Evolutionary conservation across 805 yeast genomes (phyloP), one percentile per base, ranked within the genome.

Genomic region (Myxozyma lipomycoides): DNA sequence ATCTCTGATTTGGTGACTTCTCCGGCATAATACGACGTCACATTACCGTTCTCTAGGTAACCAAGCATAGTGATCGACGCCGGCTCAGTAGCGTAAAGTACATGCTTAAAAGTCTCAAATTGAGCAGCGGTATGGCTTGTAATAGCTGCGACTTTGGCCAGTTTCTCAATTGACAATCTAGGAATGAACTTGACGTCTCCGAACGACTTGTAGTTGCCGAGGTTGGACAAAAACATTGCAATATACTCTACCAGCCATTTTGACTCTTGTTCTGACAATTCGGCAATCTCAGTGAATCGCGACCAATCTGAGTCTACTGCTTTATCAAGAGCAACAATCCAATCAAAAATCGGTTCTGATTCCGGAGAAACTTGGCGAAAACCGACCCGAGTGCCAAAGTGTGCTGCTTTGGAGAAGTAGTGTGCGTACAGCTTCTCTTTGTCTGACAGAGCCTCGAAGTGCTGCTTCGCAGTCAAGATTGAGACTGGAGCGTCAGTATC

Each of bases 131-230:
- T 69, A 39, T 71, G 71, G 15, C 25, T 30, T 9, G 43, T 26
- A 19, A 77, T 65, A 1, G 72, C 55, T n/a, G 77, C 73, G 26
- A 85, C 69, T 22, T 68, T 58, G 49, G 70, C 76, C 59, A 87
- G 81, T 4, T 74, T 73, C 0, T 67, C 76, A 28, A 59, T 62
- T 0, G 74, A 49, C 36, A 86, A 62, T 45, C 79, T 70, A 37
- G 96, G 96, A 56, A 88, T 75, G 63, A 88, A 88, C 68, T 88
- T 88, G 60, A 79, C 79, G 69, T 88, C 96, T 59, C 96, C 96
- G 66, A 88, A 88, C 1, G 93, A 83, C 69, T 88, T 70, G 85
- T 91, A 37, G 88, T 83, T 26, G 82, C 84, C 66, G 79, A 87
- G 69, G 65, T 82, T 83, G 40, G 78, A 70, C 56, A 82, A 69